Evolutionary conservation across 2,329 filamentous ascomycete species (phyloP).

Genomic region (Colletotrichum tropicale): DNA sequence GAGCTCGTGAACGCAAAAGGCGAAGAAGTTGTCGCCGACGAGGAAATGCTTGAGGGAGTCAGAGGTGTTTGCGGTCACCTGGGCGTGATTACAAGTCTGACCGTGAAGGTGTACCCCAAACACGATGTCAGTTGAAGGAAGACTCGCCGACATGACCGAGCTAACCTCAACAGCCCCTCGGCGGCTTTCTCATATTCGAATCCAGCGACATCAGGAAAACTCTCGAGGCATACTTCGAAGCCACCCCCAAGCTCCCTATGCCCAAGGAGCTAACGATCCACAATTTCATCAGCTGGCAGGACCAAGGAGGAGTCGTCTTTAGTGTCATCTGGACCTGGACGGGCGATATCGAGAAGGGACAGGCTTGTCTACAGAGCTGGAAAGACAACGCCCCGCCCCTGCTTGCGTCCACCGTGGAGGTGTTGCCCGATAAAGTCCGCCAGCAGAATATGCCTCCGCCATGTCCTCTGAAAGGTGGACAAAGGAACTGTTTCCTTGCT

Average conservation of each 20-base stretch:
- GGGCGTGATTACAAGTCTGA: slow-evolving; percentile 28
- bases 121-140: background rate
- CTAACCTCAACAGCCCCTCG: background rate
- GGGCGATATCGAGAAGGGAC: background rate
- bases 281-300: background rate
- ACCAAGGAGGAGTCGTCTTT: background rate
- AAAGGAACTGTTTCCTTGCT: background rate
- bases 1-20: slow-evolving; percentile 30
- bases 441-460: background rate
- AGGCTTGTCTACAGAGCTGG: background rate
- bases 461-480: background rate
- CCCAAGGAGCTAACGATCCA: background rate
- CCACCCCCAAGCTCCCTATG: background rate
- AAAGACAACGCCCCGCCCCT: background rate
- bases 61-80: slow-evolving; percentile 30
- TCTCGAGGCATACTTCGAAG: background rate
- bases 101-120: slow-evolving; percentile 26
- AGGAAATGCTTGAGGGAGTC: slow-evolving; percentile 30
- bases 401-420: background rate
- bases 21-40: slow-evolving; percentile 28
- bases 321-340: background rate
- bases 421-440: background rate
- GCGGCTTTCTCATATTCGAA: background rate
- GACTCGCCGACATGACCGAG: background rate
- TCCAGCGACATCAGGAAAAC: background rate